Conservation (phyloP, 495 filamentous ascomycete genomes). For the Neurospora pannonica region DNA sequence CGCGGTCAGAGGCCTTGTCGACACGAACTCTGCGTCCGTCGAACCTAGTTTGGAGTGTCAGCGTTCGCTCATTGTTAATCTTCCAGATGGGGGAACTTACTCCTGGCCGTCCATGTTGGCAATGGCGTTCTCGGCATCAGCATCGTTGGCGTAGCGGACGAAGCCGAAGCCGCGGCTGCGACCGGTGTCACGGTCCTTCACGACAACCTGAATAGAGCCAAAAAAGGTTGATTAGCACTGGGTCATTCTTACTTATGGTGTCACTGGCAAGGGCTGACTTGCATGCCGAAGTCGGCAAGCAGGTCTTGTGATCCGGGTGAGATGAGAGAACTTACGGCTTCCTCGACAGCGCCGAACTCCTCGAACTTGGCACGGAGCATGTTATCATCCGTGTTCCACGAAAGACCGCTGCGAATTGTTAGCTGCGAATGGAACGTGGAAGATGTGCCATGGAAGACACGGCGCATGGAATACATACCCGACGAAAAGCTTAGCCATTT, state of each 20-base stretch:
- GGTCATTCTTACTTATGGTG: background rate
- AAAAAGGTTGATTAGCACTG: conserved; percentile 7
- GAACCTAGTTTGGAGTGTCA: conserved; percentile 51
- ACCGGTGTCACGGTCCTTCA: conserved; percentile 93
- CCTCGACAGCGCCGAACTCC: conserved; percentile 78
- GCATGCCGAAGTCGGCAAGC: background rate
- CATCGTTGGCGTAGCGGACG: conserved; percentile 72
- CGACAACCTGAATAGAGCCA: conserved; percentile 60
- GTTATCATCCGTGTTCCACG: conserved; percentile 90
- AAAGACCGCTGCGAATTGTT: conserved; percentile 61
- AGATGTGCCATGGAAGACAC: background rate
- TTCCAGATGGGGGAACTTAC: conserved; percentile 42
- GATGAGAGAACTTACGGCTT: conserved; percentile 63
- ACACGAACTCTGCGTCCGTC: conserved; percentile 94
- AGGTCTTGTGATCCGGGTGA: background rate
- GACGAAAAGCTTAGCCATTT: conserved; percentile 86
- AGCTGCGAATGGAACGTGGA: background rate
- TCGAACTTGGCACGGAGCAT: conserved; percentile 80
- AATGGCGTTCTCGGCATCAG: conserved; percentile 79
- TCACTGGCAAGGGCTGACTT: background rate
- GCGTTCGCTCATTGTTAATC: conserved; percentile 2
- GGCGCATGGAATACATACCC: conserved; percentile 50
- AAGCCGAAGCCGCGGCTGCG: conserved; percentile 97
- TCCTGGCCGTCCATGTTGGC: conserved; percentile 84
- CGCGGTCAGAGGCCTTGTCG: conserved; percentile 82